Evolutionary conservation across 2,329 filamentous ascomycete genomes (phyloP).

Genomic region (Aureobasidium sp.): DNA sequence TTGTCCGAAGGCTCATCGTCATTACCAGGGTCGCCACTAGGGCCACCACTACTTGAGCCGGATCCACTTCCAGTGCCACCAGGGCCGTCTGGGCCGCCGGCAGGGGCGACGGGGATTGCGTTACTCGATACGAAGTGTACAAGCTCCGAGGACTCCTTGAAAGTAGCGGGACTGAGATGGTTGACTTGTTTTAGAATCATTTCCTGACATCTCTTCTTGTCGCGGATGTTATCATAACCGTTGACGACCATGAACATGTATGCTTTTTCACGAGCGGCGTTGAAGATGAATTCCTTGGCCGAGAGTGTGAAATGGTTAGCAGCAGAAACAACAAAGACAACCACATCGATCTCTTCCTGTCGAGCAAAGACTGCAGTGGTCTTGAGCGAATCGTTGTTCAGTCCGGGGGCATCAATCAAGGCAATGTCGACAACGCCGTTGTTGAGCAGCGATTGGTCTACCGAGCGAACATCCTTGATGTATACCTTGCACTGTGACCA

Average conservation of each 20-base stretch:
- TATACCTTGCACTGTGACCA: constrained; percentile 98
- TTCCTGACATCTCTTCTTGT: constrained; percentile 85
- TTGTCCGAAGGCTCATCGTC: constrained; percentile 41
- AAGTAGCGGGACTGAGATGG: constrained; percentile 81
- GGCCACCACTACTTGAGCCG: constrained; percentile 27
- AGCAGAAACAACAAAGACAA: constrained; percentile 95
- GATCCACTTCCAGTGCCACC: constrained; percentile 34
- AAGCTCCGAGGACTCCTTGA: constrained; percentile 84
- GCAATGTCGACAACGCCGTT: constrained; percentile 98
- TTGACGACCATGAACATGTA: constrained; percentile 99
- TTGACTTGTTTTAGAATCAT: constrained; percentile 87
- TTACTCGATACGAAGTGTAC: constrained; percentile 99
- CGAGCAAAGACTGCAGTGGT: constrained; percentile 95
- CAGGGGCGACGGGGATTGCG: constrained; percentile 68
- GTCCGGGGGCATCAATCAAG: constrained; percentile 88
- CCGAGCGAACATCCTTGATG: constrained; percentile 77
- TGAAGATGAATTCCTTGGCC: constrained; percentile 95
- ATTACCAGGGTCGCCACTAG: constrained; percentile 28
- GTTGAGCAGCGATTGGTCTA: constrained; percentile 90
- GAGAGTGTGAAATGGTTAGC: constrained; percentile 97
- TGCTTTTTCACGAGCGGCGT: constrained; percentile 90
- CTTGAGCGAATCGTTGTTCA: constrained; percentile 94
- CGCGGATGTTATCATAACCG: constrained; percentile 86
- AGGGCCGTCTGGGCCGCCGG: constrained; percentile 52
- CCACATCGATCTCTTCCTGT: constrained; percentile 97